These are phyloP conservation scores for Knoxdaviesia proteae DNA, from an alignment of 2,329 filamentous ascomycete genomes.

Conservation along the genomic window DNA sequence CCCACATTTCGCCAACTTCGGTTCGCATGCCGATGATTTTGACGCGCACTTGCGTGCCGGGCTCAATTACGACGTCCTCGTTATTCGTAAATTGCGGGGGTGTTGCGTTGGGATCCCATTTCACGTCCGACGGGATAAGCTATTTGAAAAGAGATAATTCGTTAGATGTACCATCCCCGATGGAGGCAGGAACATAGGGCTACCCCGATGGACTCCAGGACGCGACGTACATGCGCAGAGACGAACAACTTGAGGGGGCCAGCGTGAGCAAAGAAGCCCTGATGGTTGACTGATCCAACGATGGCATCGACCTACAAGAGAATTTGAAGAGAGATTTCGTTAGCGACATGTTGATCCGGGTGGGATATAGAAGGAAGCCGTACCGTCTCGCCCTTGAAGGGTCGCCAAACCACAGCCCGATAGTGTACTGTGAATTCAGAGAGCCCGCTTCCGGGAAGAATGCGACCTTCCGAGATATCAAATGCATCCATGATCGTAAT, in stretches of 20 bases:
- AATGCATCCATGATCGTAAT: constrained; percentile 96
- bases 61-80: constrained; percentile 81
- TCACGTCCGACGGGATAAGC: constrained; percentile 83
- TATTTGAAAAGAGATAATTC: constrained; percentile 14
- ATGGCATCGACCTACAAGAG: constrained; percentile 64
- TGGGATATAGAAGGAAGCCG: constrained; percentile 12
- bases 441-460: constrained; percentile 75
- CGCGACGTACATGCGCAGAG: constrained; percentile 50
- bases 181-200: no score
- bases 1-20: constrained; percentile 88
- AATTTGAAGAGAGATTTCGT: no score
- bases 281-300: constrained; percentile 74
- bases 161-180: no score
- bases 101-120: constrained; percentile 86
- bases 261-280: constrained; percentile 76
- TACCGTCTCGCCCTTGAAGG: constrained; percentile 96
- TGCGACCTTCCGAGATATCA: constrained; percentile 80
- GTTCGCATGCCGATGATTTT: constrained; percentile 88
- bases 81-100: constrained; percentile 96
- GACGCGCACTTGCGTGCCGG: constrained; percentile 77
- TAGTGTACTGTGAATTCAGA: constrained; percentile 92
- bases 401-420: constrained; percentile 89
- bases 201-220: neutral
- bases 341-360: neutral
- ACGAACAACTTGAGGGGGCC: constrained; percentile 64